Base-by-base conservation (phyloP, 192 early-diverging fungal species). In the Thamnidium elegans region DNA sequence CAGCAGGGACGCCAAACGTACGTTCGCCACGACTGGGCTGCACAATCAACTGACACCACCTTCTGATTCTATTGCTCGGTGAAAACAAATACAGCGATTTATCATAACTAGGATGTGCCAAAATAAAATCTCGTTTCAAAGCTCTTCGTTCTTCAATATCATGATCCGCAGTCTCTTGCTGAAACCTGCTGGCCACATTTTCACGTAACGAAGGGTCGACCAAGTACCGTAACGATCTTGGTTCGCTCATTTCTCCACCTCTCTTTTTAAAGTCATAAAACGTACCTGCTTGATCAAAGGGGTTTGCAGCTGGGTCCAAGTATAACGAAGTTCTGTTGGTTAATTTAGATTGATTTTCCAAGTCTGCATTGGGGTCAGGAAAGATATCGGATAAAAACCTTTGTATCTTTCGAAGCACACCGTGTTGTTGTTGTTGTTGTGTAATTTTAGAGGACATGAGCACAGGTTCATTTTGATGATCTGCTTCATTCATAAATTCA, bases 31-130 rank as follows among this genome's bases (percentile, higher is more conserved):
- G 77, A 39, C 78, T 78, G 0, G 84, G 74, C 0, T 74, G 69
- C 4, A 86, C 79, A 58, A 86, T 62, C 1, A 73, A 61, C 36
- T 84, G 83, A 46, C 83, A 79, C 48, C 64, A 63, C 14, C 66
- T 59, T 53, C 85, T 64, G 34, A 86, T 61, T 20, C 60, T 65
- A 63, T 82, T 82, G 5, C 66, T 55, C 2, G 77, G 72, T 10
- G 79, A 73, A 52, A 86, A 80, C 19, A 84, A 63, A 65, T 75
- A 83, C 26, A 86, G 62, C 14, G 84, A 79, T 30, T 77, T 76
- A 50, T 81, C 78, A 15, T 81, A 81, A 26, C 68, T 74, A 23
- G 80, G 80, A 63, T 81, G 80, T 0, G 68, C 69, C 6, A 51
- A 64, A 14, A 80, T 63, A 39, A 80, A 80, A 51, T 80, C 78